Base-by-base conservation (phyloP, 2,329 filamentous ascomycete genomes). In the Penicillium decumbens region DNA sequence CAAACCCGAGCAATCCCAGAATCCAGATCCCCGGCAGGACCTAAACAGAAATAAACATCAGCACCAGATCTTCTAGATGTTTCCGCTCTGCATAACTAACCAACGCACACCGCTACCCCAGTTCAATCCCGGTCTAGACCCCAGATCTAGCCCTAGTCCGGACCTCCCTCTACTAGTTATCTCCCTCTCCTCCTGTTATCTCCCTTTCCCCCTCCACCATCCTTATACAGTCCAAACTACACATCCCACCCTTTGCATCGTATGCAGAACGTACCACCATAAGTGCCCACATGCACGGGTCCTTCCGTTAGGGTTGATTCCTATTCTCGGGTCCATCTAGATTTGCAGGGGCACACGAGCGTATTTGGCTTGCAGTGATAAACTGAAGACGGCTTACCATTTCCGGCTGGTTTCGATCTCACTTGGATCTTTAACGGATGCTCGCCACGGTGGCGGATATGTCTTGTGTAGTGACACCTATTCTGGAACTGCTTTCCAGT, bases 11-110 rank as follows among this genome's bases (percentile, higher is more conserved):
- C 10, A 15, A 28, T 20, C n/a, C 24, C 27, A 40, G 28, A 30
- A 25, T 43, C 40, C 23, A 25, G 32, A 12, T 18, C 15, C 15
- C 15, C 15, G 15, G 15, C 15, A 18, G 15, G 35, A 45, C 42
- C 37, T 45, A 41, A 45, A 40, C 15, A 15, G 27, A 35, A 41
- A 49, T 49, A 44, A 49, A 49, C 47, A 44, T 44, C n/a, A 10
- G 20, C n/a, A 28, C 35, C 33, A 29, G 13, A 28, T 35, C 35
- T 49, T 49, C 47, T 49, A 44, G 47, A 49, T 28, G 15, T 44
- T 44, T 44, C 42, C 3, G 13, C n/a, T 9, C 9, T 25, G 13
- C 12, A 23, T 25, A 37, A 4, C 9, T 9, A 23, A 39, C 37
- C 37, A 24, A 39, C 24, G 10, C 37, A 39, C 37, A 39, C 37